Percentiles rank a stretch among this genome's conserved stretches.
phyloP scores from a whole-genome alignment of 305 asterid species.

The Nicotiana rustica region DNA sequence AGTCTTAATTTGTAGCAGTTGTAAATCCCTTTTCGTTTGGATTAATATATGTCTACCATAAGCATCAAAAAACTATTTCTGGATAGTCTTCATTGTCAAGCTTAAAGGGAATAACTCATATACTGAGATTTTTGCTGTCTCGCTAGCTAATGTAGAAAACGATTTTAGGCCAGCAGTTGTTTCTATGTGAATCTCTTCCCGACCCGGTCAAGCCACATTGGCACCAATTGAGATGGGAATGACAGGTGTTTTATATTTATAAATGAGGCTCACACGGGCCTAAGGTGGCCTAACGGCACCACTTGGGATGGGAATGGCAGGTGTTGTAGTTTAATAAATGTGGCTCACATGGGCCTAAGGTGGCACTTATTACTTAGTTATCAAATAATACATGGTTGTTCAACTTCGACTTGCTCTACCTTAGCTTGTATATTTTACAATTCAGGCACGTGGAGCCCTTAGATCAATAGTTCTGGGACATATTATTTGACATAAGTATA shows the following conservation, averaged over 20 bases:
- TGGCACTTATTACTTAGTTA: neutral
- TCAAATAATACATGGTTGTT: neutral
- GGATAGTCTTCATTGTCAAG: neutral
- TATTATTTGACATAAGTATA: neutral
- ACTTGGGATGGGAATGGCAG: neutral
- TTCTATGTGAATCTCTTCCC: neutral
- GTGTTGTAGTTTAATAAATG: neutral
- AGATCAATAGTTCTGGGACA: neutral
- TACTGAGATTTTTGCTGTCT: neutral
- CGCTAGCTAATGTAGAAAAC: neutral
- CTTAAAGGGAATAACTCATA: neutral
- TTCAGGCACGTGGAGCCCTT: neutral
- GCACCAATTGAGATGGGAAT: neutral
- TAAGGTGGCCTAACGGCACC: neutral
- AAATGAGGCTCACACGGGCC: neutral
- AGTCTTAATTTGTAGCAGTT: constrained; percentile 11
- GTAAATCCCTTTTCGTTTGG: too few relatives aligned
- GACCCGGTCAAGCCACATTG: neutral
- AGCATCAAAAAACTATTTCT: constrained; percentile 1
- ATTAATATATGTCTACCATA: neutral
- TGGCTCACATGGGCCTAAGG: neutral
- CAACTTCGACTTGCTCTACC: neutral
- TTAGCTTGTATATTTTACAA: neutral
- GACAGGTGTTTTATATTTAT: neutral
- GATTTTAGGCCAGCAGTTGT: neutral